phyloP scores from a whole-genome alignment of 306 rosid species.

The Lathyrus sativus region DNA sequence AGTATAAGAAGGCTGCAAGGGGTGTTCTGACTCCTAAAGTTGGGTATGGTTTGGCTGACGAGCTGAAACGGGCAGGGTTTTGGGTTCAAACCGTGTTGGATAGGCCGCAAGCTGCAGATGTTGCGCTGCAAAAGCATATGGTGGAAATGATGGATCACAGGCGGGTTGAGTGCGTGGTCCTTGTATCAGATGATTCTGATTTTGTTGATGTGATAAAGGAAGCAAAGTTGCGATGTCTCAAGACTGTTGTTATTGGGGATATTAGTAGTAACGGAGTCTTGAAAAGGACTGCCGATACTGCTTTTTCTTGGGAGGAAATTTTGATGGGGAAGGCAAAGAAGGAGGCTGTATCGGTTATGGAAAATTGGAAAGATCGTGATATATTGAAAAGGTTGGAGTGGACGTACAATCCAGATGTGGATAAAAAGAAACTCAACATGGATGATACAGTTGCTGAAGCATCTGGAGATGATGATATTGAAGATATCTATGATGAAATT shows the following conservation, averaged over 20 bases:
- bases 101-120: conserved; percentile 57
- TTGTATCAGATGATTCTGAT: conserved; percentile 80
- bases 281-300: conserved; percentile 73
- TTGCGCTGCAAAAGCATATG: conserved; percentile 56
- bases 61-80: conserved; percentile 59
- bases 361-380: conserved; percentile 84
- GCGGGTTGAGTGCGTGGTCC: conserved; percentile 69
- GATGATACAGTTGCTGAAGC: conserved; percentile 40
- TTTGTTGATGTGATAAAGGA: conserved; percentile 67
- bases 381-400: conserved; percentile 78
- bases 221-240: conserved; percentile 71
- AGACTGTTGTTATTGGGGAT: conserved; percentile 81
- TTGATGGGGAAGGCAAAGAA: conserved; percentile 77
- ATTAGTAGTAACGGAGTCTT: conserved; percentile 52
- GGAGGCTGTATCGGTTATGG: conserved; percentile 63
- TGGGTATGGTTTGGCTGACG: conserved; percentile 51
- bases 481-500: conserved; percentile 41
- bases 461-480: conserved; percentile 44
- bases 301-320: conserved; percentile 83
- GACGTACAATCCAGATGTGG: conserved; percentile 64
- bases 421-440: conserved; percentile 32
- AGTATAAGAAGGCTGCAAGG: conserved; percentile 68
- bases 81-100: conserved; percentile 55
- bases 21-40: conserved; percentile 60
- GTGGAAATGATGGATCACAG: conserved; percentile 69